Conservation (phyloP, 2,329 filamentous ascomycete genomes). For the Venturia effusa region DNA sequence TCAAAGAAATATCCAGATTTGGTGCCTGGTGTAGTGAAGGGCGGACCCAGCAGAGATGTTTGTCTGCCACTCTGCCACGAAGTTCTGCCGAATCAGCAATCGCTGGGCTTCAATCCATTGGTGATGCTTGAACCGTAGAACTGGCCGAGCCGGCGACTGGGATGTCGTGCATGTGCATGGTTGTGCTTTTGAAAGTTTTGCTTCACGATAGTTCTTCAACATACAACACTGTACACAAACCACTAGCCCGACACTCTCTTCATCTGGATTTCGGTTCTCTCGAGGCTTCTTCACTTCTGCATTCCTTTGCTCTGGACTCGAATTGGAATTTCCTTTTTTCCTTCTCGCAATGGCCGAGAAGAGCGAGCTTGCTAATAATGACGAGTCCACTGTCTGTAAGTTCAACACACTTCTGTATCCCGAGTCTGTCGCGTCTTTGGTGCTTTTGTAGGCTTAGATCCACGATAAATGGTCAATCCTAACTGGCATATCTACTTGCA, state of each 20-base stretch:
- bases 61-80: too few species aligned
- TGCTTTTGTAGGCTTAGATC: background rate
- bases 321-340: background rate
- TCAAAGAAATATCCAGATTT: too few species aligned
- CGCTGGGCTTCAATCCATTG: too few species aligned
- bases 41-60: too few species aligned
- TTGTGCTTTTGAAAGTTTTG: background rate
- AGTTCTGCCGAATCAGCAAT: too few species aligned
- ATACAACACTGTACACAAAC: background rate
- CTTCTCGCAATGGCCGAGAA: slow-evolving; percentile 2
- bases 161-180: too few species aligned
- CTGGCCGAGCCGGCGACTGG: too few species aligned
- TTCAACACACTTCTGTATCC: background rate
- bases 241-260: background rate
- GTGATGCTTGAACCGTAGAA: too few species aligned
- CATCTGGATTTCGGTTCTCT: background rate
- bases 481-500: background rate
- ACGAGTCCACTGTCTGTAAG: slow-evolving; percentile 1
- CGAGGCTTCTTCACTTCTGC: background rate
- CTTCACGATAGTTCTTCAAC: background rate
- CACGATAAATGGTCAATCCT: background rate
- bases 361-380: background rate
- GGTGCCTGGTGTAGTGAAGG: too few species aligned
- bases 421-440: background rate
- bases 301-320: background rate